Percentiles rank a stretch among this genome's conserved stretches.
Conservation (phyloP, 192 early-diverging fungal genomes). For the Coemansia furcata region DNA sequence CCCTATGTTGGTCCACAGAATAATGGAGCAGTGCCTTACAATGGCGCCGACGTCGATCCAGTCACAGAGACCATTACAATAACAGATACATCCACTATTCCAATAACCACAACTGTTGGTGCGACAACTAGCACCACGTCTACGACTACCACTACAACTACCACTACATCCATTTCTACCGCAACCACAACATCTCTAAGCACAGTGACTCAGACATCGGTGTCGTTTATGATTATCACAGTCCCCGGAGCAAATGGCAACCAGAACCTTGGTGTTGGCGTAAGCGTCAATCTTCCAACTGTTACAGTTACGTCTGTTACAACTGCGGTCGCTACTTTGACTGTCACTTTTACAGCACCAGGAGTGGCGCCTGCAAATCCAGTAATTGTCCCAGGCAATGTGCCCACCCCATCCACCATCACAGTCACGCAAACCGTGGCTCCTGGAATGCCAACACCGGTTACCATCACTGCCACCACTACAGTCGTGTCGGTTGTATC, state of each 20-base stretch:
- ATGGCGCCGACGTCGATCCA: not conserved
- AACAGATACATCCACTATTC: not conserved
- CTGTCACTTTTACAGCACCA: not conserved
- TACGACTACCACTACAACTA: not conserved
- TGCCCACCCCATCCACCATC: not conserved
- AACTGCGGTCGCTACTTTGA: not conserved
- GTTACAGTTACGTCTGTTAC: not conserved
- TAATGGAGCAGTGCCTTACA: not conserved
- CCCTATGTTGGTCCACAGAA: not conserved
- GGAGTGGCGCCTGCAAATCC: not conserved
- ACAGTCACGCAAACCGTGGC: not conserved
- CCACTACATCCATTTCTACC: not conserved
- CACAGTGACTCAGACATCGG: not conserved
- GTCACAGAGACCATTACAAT: not conserved
- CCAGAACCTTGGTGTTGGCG: not conserved
- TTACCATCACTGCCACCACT: not conserved
- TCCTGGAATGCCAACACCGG: not conserved
- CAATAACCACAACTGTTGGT: not conserved
- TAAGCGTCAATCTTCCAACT: not conserved
- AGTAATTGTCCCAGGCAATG: not conserved
- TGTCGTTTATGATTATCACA: not conserved
- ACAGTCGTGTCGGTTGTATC: not conserved
- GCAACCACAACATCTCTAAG: not conserved
- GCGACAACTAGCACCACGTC: not conserved
- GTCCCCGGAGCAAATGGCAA: not conserved